Evolutionary conservation across 306 rosid genomes (phyloP).

Genomic region (Castanopsis chinensis): DNA sequence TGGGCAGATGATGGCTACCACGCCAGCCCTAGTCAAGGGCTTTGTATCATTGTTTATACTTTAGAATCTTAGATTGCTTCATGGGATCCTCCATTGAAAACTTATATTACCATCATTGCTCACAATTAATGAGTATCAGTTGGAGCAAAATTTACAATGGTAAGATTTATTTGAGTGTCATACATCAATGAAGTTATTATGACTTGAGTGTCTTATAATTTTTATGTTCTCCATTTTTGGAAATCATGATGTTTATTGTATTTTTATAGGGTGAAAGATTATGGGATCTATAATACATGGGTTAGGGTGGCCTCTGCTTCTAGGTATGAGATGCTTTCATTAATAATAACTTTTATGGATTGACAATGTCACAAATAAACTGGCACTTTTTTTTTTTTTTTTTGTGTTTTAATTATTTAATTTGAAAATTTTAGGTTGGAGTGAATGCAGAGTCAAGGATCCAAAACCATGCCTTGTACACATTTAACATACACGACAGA

Average conservation of each 20-base stretch:
- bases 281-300: constrained; percentile 68
- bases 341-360: background rate
- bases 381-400: background rate
- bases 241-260: background rate
- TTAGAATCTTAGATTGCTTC: constrained; percentile 2
- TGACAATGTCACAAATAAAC: background rate
- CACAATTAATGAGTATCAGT: background rate
- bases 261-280: constrained; percentile 64
- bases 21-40: background rate
- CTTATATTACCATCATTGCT: background rate
- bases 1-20: background rate
- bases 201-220: background rate
- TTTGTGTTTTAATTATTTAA: background rate
- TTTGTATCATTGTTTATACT: background rate
- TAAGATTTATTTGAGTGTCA: background rate
- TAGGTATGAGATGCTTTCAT: constrained; percentile 25
- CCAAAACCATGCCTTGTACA: background rate
- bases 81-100: constrained; percentile 5
- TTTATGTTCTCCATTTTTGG: constrained; percentile 14
- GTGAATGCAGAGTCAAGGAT: background rate
- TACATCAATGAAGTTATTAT: background rate
- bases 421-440: background rate
- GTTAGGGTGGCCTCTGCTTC: constrained; percentile 34
- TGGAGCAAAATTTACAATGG: background rate
- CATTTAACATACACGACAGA: background rate